These are phyloP conservation scores for Neonectria ditissima DNA, from an alignment of 2,329 filamentous ascomycete genomes.

Conservation along the genomic window DNA sequence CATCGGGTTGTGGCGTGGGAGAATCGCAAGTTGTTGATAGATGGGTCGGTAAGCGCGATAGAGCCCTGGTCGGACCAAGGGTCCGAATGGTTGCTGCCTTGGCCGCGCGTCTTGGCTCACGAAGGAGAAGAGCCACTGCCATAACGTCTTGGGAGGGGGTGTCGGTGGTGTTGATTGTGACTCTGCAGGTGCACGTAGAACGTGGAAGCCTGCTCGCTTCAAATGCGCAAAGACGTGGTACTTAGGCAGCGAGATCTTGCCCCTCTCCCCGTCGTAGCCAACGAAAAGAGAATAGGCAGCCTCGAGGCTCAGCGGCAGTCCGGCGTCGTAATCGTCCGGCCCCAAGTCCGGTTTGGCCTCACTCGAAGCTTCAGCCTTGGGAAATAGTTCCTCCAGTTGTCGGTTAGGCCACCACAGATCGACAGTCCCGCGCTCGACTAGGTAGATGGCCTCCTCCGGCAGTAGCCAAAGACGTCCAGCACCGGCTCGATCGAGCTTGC, in stretches of 20 bases:
- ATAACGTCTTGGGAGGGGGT: constrained; percentile 50
- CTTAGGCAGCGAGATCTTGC: constrained; percentile 77
- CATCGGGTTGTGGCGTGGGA: constrained; percentile 75
- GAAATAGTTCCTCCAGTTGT: constrained; percentile 62
- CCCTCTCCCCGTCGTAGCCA: constrained; percentile 72
- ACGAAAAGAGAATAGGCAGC: constrained; percentile 89
- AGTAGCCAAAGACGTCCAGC: constrained; percentile 82
- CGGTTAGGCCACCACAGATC: constrained; percentile 85
- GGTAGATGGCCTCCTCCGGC: constrained; percentile 90
- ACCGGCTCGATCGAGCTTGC: constrained; percentile 65
- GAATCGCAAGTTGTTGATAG: constrained; percentile 80
- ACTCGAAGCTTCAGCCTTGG: constrained; percentile 46
- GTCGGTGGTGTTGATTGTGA: constrained; percentile 32
- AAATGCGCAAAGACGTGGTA: constrained; percentile 91
- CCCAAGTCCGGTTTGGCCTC: constrained; percentile 38
- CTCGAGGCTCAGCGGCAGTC: constrained; percentile 89
- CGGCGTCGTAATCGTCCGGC: constrained; percentile 65
- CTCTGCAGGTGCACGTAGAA: constrained; percentile 73
- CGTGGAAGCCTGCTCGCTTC: constrained; percentile 83
- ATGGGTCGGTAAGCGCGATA: constrained; percentile 77
- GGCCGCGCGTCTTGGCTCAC: constrained; percentile 48
- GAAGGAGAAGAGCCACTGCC: constrained; percentile 67
- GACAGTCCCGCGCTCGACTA: constrained; percentile 87
- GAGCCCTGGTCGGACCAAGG: constrained; percentile 71
- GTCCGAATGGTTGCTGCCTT: constrained; percentile 58